A percentile compares a stretch with the other conserved stretches of the same genome.
These are phyloP conservation scores for Trifolium subterraneum DNA, from an alignment of 306 rosid species.

Conservation along the genomic window DNA sequence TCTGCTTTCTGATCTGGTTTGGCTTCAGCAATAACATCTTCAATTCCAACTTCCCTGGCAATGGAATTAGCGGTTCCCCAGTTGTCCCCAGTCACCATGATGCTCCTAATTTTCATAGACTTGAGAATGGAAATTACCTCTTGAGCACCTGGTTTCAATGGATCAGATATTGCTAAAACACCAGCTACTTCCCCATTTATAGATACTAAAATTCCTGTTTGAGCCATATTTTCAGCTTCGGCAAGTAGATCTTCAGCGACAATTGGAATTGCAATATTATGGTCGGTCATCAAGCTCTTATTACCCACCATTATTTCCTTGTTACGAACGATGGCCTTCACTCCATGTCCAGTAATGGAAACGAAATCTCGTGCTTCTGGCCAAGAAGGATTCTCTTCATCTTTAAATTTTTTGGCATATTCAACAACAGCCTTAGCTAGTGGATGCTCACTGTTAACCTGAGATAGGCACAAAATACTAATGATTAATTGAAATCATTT, in stretches of 20 bases:
- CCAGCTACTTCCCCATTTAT: conserved; percentile 69
- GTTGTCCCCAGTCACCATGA: conserved; percentile 89
- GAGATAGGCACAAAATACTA: conserved; percentile 28
- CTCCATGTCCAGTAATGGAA: conserved; percentile 90
- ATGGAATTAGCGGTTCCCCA: conserved; percentile 89
- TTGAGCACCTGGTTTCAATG: conserved; percentile 76
- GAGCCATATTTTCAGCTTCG: conserved; percentile 79
- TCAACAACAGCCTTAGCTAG: conserved; percentile 83
- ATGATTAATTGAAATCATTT: not conserved
- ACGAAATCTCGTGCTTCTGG: conserved; percentile 71
- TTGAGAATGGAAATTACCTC: conserved; percentile 82
- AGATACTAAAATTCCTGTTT: conserved; percentile 77
- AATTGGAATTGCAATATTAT: conserved; percentile 52
- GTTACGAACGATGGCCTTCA: conserved; percentile 74
- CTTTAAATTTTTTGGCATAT: conserved; percentile 69
- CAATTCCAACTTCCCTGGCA: conserved; percentile 80
- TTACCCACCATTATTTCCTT: conserved; percentile 77
- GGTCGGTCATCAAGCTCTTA: conserved; percentile 68
- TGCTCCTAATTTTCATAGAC: conserved; percentile 77
- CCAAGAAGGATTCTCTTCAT: conserved; percentile 68
- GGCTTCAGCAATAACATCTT: conserved; percentile 75
- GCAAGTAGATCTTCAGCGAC: conserved; percentile 67
- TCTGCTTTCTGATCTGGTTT: conserved; percentile 82
- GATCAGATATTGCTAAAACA: conserved; percentile 80
- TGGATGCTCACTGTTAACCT: conserved; percentile 96